Base-by-base conservation (phyloP, 2,329 filamentous ascomycete genomes). In the Microdochium paspali region DNA sequence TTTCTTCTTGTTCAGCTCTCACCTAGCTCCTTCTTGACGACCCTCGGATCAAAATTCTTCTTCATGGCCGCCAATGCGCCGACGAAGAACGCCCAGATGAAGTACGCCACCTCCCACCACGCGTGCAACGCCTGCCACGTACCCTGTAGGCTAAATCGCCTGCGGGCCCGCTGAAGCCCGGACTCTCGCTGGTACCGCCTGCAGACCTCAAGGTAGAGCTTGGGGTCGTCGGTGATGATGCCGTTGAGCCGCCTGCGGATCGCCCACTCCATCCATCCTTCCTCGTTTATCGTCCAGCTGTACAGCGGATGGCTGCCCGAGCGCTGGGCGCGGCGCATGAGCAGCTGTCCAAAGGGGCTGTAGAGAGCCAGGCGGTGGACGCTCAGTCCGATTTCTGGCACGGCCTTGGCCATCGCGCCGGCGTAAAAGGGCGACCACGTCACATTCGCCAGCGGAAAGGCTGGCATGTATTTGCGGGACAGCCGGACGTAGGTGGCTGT, bases 201-300 rank as follows among this genome's bases (percentile, higher is more conserved):
- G 51, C 77, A 80, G 2, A 88, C 73, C 42, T 84, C 75, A 23
- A 82, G 60, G 58, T 82, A 91, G 53, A 76, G 65, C 59, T 76
- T 76, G 1, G 87, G 87, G 55, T 95, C 82, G 59, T 96, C 90
- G 0, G 90, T 95, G 46, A 95, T 82, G 4, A 95, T 84, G 1
- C 87, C 90, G 56, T 95, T 87, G 1, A 95, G 68, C n/a, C 50
- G 56, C 39, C 77, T 67, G 24, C 72, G 65, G 28, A 95, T 79
- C 53, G 80, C 77, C 88, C 89, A 95, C 56, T 81, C 76, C 90
- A 97, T 96, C 66, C 81, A 78, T 45, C 74, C 71, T 52, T 79
- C 76, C 13, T 85, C 77, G 61, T 97, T 95, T 45, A 95, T 86
- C 0, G 90, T 96, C 91, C 91, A 97, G 0, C 81, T 77, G 56